phyloP scores from a whole-genome alignment of 257 asterid species.

The Leonotis leonurus region DNA sequence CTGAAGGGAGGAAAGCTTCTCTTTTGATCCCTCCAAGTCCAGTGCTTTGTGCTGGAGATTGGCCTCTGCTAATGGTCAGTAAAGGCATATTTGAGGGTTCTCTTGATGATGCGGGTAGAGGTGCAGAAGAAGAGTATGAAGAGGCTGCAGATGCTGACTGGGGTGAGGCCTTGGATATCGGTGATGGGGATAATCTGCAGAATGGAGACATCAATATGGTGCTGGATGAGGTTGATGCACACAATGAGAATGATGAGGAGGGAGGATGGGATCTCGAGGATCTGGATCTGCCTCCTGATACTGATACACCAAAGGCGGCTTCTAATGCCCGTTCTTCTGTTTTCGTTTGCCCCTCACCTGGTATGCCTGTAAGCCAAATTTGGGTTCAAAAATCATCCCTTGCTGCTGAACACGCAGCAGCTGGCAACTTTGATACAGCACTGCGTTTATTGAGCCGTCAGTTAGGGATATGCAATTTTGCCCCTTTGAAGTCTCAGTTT shows the following conservation, averaged over 20 bases:
- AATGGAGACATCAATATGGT: conserved; percentile 40
- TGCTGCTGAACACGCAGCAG: conserved; percentile 94
- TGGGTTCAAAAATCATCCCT: conserved; percentile 89
- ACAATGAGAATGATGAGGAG: conserved; percentile 54
- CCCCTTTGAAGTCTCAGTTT: conserved; percentile 58
- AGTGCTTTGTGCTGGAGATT: conserved; percentile 65
- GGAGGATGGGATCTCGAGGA: conserved; percentile 98
- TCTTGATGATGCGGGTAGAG: conserved; percentile 44
- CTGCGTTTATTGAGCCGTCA: conserved; percentile 87
- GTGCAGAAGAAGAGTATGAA: conserved; percentile 44
- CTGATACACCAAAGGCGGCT: conserved; percentile 64
- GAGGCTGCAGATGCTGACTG: conserved; percentile 67
- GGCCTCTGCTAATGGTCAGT: conserved; percentile 90
- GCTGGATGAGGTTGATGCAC: conserved; percentile 43
- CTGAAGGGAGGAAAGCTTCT: conserved; percentile 46
- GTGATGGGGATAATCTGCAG: conserved; percentile 50
- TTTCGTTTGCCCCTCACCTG: conserved; percentile 70
- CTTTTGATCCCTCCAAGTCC: conserved; percentile 77
- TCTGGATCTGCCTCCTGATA: conserved; percentile 80
- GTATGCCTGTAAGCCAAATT: conserved; percentile 90
- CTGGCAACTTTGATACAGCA: conserved; percentile 89
- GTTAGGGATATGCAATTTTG: conserved; percentile 62
- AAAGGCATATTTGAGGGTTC: conserved; percentile 83
- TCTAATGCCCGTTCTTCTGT: conserved; percentile 49
- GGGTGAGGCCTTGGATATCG: conserved; percentile 61